phyloP scores from a whole-genome alignment of 1,284 basidiomycete genomes.

The Heliocybe sulcata region DNA sequence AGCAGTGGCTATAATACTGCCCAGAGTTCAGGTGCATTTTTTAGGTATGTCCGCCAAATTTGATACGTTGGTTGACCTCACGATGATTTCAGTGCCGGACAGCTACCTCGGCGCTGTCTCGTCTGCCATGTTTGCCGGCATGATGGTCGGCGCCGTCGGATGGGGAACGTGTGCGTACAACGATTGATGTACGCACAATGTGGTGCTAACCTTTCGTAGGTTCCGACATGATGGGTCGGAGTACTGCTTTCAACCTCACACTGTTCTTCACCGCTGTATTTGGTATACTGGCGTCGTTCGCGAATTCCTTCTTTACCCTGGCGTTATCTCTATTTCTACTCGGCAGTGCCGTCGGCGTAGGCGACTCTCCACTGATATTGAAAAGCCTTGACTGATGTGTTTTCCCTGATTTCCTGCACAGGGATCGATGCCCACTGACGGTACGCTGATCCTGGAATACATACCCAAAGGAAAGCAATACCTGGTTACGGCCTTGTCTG shows the following conservation, averaged over 20 bases:
- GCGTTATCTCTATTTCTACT: slow-evolving; percentile 82
- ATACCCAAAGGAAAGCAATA: slow-evolving; percentile 89
- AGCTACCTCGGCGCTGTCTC: slow-evolving; percentile 69
- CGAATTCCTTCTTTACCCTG: slow-evolving; percentile 65
- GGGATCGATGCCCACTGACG: slow-evolving; percentile 97
- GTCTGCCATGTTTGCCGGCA: slow-evolving; percentile 82
- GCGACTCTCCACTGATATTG: slow-evolving; percentile 16
- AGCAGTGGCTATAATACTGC: slow-evolving; percentile 85
- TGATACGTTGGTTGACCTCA: not conserved
- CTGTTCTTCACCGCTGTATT: slow-evolving; percentile 88
- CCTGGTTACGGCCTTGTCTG: slow-evolving; percentile 89
- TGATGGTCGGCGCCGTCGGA: slow-evolving; percentile 93
- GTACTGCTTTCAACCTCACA: slow-evolving; percentile 87
- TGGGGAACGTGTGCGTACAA: slow-evolving; percentile 77
- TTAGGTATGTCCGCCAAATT: slow-evolving; percentile 36
- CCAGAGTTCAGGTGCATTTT: slow-evolving; percentile 87
- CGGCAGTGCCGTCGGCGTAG: slow-evolving; percentile 85
- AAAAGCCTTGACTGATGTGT: not conserved
- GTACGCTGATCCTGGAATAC: slow-evolving; percentile 90
- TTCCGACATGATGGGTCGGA: slow-evolving; percentile 81
- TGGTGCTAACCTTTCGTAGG: slow-evolving; percentile 12
- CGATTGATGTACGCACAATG: slow-evolving; percentile 4
- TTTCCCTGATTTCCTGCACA: slow-evolving; percentile 19
- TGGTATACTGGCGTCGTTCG: slow-evolving; percentile 75
- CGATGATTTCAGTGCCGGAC: slow-evolving; percentile 50